Base-by-base conservation (phyloP, 345 rosid species). In the Rhodamnia rubescens region DNA sequence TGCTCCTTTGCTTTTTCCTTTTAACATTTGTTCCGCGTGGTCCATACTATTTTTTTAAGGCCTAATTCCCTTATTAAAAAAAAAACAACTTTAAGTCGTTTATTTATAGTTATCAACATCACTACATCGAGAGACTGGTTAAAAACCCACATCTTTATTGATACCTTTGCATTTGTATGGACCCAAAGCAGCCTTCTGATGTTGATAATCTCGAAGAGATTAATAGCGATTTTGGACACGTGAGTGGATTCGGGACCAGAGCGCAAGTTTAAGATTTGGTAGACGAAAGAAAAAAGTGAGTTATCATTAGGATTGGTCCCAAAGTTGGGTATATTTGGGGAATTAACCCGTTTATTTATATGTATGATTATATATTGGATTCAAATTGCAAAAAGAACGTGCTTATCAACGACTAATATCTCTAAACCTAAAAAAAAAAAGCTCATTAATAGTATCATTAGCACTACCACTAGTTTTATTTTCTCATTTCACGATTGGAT, bases 41-140 rank as follows among this genome's bases (percentile, higher is more conserved):
- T 69, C 80, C 80, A 69, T 18, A 9, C 80, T 4, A 36, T 36
- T 64, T 64, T 64, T 15, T 29, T 29, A 29, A 22, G 75, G 75
- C 42, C 18, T 29, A 27, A 27, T 13, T 16, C 74, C 36, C 40
- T 0, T 14, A 1, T n/a, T 7, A 59, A 58, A 16, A 14, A 59
- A 3, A 6, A 59, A 2, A 10, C 42, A 10, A 15, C 74, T 29
- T 14, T 29, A 64, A 7, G 74, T 29, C 40, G 10, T 69, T 69
- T 69, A 7, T 69, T 1, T 7, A 9, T 4, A 69, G 36, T 69
- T 18, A 18, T 36, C 2, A 1, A 22, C 78, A 36, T 36, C 20
- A 2, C 7, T 1, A 55, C 78, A 18, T 69, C 20, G n/a, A 9
- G 0, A n/a, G 4, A 47, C 24, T 0, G 0, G 13, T 18, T 18